Percentiles rank a stretch among this genome's conserved stretches.
These are phyloP conservation scores for Neurospora pannonica DNA, from an alignment of 495 filamentous ascomycete species.

Conservation along the genomic window DNA sequence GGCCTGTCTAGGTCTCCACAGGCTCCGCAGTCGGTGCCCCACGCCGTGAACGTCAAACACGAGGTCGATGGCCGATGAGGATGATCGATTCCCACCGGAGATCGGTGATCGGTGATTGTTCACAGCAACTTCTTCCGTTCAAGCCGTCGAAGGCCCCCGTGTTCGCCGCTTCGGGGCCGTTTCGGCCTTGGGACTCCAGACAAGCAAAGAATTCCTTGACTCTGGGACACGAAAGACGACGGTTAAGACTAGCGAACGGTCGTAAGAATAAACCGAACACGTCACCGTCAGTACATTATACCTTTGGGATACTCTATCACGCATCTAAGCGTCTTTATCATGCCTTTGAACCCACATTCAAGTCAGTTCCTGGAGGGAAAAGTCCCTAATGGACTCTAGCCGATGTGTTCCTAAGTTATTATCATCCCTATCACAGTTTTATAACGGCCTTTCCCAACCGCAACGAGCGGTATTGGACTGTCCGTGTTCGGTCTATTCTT, in stretches of 20 bases:
- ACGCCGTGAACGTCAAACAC: background rate
- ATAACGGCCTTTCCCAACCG: no score
- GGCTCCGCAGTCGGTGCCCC: background rate
- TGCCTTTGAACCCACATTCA: no score
- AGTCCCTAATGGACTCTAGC: no score
- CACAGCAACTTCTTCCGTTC: background rate
- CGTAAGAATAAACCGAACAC: no score
- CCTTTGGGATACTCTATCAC: no score
- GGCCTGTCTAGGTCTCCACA: background rate
- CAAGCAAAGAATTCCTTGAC: background rate
- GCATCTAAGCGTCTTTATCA: no score
- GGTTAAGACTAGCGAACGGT: background rate
- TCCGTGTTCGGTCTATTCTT: no score
- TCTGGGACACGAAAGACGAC: background rate
- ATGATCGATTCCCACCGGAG: background rate
- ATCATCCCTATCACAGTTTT: no score
- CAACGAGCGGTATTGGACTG: no score
- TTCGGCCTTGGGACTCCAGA: background rate
- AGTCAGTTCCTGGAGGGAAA: no score
- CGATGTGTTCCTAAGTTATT: no score
- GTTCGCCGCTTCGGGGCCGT: background rate
- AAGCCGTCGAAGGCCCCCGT: background rate
- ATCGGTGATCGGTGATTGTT: background rate
- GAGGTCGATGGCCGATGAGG: background rate
- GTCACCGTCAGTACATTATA: no score